A percentile compares a stretch with the other conserved stretches of the same genome.
These are phyloP conservation scores for Mycena epipterygia DNA, from an alignment of 768 basidiomycete species.

Conservation along the genomic window DNA sequence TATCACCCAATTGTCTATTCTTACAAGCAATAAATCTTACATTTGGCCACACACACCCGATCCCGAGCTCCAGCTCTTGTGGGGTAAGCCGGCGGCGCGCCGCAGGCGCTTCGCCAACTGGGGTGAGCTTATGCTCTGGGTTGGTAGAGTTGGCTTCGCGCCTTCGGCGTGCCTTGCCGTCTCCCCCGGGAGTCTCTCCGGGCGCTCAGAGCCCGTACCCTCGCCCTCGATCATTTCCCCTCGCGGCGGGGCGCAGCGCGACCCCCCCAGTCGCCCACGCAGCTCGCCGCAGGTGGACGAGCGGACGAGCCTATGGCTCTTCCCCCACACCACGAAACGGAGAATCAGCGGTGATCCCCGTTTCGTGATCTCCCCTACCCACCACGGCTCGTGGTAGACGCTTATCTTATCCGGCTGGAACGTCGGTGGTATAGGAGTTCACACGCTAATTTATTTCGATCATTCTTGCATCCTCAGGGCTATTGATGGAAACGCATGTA, in stretches of 20 bases:
- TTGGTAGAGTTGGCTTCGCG: conserved; percentile 7
- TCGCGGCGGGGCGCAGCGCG: neutral
- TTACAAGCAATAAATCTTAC: too few species aligned
- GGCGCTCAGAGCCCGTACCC: neutral
- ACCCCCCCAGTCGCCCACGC: neutral
- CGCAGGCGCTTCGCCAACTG: conserved; percentile 2
- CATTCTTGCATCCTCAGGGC: too few species aligned
- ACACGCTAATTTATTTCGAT: too few species aligned
- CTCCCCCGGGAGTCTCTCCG: too few species aligned
- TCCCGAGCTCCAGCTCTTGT: neutral
- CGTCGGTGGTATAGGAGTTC: too few species aligned
- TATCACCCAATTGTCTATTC: neutral
- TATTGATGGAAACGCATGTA: too few species aligned
- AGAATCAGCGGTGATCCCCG: neutral
- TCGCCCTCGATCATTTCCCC: neutral
- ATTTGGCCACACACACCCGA: neutral
- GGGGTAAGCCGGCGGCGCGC: neutral
- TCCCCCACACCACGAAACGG: neutral
- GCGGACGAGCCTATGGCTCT: neutral
- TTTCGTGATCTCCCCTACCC: too few species aligned
- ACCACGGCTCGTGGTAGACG: too few species aligned
- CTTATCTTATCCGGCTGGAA: too few species aligned
- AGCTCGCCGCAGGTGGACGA: neutral
- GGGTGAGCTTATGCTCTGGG: conserved; percentile 6
- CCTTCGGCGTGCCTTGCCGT: neutral